Conservation (phyloP, 768 basidiomycete genomes). For the Mrakia hoshinonis region DNA sequence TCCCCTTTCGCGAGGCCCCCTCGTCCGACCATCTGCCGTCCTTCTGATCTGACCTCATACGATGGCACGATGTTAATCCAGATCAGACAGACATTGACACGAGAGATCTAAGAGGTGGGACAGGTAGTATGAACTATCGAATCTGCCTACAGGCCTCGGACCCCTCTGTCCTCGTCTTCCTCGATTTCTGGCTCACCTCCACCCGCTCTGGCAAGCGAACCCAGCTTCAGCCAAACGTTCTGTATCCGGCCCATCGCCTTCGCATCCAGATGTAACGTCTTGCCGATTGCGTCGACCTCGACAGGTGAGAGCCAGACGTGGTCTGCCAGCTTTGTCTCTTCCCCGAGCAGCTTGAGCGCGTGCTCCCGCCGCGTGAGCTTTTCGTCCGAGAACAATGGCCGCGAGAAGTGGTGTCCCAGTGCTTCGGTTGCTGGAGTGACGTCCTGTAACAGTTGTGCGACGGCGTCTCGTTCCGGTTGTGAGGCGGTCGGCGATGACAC, state of each 20-base stretch:
- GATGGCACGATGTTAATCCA: too few relatives aligned
- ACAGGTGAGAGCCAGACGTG: neutral
- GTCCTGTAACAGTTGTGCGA: constrained; percentile 2
- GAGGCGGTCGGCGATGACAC: neutral
- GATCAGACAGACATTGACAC: too few relatives aligned
- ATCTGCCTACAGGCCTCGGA: constrained; percentile 13
- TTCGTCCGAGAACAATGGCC: constrained; percentile 6
- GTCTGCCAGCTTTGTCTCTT: neutral
- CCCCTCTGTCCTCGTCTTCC: constrained; percentile 13
- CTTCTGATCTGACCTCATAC: too few relatives aligned
- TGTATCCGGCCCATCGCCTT: constrained; percentile 21
- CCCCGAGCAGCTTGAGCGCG: neutral
- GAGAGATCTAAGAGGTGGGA: too few relatives aligned
- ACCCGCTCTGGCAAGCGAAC: neutral
- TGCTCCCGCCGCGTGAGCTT: constrained; percentile 7
- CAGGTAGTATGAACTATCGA: too few relatives aligned
- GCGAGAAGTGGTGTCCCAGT: neutral
- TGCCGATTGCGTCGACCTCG: constrained; percentile 1
- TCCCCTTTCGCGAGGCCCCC: too few relatives aligned
- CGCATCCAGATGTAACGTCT: constrained; percentile 4
- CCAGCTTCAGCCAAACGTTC: constrained; percentile 7
- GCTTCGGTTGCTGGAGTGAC: neutral
- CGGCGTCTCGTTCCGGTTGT: neutral
- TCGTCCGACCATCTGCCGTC: too few relatives aligned
- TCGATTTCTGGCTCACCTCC: neutral